Evolutionary conservation across 306 rosid genomes (phyloP).

Genomic region (Cotoneaster glaucophyllus): DNA sequence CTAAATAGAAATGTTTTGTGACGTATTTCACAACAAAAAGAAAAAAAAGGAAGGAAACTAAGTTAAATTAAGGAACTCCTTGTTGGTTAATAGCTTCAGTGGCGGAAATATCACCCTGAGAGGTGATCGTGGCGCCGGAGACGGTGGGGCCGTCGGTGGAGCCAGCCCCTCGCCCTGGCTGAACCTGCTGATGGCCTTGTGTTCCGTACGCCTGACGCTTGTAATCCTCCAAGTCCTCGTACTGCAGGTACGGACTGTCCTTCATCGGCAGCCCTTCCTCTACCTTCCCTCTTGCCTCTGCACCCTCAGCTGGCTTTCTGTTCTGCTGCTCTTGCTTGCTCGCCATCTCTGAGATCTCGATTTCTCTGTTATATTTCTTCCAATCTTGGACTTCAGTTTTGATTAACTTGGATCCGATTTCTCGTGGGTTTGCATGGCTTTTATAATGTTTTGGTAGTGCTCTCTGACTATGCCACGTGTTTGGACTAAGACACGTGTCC

Average conservation of each 20-base stretch:
- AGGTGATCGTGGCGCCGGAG: conserved; percentile 40
- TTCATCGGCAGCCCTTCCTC: conserved; percentile 55
- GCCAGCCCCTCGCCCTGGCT: conserved; percentile 60
- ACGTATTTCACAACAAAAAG: background rate
- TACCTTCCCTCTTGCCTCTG: conserved; percentile 3
- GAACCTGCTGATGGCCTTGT: conserved; percentile 62
- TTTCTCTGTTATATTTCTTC: too few species aligned
- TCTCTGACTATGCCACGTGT: background rate
- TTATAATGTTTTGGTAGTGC: background rate
- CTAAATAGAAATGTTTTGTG: background rate
- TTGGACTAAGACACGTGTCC: background rate
- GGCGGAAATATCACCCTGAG: conserved; percentile 20
- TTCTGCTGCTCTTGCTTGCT: background rate
- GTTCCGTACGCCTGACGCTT: conserved; percentile 67
- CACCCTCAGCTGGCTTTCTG: background rate
- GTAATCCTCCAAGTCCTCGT: conserved; percentile 67
- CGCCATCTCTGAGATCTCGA: background rate
- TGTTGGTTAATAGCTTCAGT: conserved; percentile 23
- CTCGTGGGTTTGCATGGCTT: background rate
- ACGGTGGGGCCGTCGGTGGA: conserved; percentile 77
- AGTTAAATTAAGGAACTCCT: conserved; percentile 11
- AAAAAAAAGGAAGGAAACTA: background rate
- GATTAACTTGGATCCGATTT: background rate
- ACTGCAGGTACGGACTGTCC: conserved; percentile 64
- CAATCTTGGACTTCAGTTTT: too few species aligned